phyloP scores from a whole-genome alignment of 2,329 filamentous ascomycete genomes.

The Truncatella angustata region DNA sequence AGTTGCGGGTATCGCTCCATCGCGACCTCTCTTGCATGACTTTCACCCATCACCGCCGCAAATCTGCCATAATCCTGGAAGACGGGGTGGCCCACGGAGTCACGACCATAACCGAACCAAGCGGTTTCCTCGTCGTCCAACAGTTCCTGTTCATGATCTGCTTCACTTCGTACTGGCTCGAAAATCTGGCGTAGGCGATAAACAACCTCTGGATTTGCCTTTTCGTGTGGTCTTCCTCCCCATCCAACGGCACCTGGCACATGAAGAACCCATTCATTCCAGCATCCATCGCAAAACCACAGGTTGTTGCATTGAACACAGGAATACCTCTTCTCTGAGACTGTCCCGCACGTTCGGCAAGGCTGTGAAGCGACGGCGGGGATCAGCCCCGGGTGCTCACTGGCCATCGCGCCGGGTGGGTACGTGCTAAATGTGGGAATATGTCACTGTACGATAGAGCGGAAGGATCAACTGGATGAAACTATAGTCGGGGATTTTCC shows the following conservation, averaged over 20 bases:
- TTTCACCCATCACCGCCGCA: slow-evolving; percentile 29
- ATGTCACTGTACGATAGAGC: not conserved
- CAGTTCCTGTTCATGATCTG: slow-evolving; percentile 6
- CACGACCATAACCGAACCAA: slow-evolving; percentile 7
- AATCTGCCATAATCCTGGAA: slow-evolving; percentile 41
- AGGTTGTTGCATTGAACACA: slow-evolving; percentile 33
- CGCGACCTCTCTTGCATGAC: not conserved
- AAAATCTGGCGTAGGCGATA: slow-evolving; percentile 7
- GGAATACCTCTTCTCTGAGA: slow-evolving; percentile 24
- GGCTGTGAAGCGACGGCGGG: slow-evolving; percentile 17
- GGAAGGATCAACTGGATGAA: not conserved
- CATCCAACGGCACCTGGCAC: slow-evolving; percentile 24
- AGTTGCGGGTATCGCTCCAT: slow-evolving; percentile 25
- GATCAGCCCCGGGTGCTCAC: not conserved
- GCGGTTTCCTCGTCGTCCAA: slow-evolving; percentile 5
- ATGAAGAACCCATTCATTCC: slow-evolving; percentile 28
- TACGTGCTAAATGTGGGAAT: not conserved
- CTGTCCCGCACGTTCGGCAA: slow-evolving; percentile 29
- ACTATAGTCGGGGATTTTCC: not conserved
- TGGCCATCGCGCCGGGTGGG: not conserved
- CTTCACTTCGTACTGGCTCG: slow-evolving; percentile 4
- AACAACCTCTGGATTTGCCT: slow-evolving; percentile 11
- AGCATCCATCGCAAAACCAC: slow-evolving; percentile 29
- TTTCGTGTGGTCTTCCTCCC: slow-evolving; percentile 19
- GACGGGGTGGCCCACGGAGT: slow-evolving; percentile 15